phyloP scores from a whole-genome alignment of 1,139 yeast genomes.

The Yamadazyma taylorii region DNA sequence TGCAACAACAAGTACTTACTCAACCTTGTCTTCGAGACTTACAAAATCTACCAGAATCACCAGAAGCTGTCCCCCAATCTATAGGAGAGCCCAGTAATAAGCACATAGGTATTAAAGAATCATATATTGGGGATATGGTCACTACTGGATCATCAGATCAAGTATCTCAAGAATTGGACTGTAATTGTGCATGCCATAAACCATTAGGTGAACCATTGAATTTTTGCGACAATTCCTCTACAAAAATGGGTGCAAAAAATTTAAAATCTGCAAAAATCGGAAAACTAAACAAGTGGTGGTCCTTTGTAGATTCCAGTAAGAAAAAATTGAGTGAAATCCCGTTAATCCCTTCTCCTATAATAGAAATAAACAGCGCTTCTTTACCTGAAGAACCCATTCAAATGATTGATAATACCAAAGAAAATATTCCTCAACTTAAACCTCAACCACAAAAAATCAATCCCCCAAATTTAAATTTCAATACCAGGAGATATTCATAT shows the following conservation, averaged over 20 bases:
- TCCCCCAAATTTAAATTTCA: constrained; percentile 1
- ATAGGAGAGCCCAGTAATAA: too few relatives aligned
- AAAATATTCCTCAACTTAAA: background rate
- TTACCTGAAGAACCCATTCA: background rate
- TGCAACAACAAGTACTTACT: too few relatives aligned
- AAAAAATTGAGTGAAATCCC: constrained; percentile 6
- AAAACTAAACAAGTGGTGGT: background rate
- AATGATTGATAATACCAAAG: constrained; percentile 2
- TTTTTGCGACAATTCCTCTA: too few relatives aligned
- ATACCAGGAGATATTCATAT: constrained; percentile 6
- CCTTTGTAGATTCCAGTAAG: constrained; percentile 2
- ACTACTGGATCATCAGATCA: too few relatives aligned
- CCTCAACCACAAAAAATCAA: constrained; percentile 1
- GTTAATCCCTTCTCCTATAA: constrained; percentile 11
- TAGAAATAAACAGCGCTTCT: constrained; percentile 9
- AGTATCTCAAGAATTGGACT: background rate
- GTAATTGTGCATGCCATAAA: constrained; percentile 3
- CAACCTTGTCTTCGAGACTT: too few relatives aligned
- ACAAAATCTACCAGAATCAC: too few relatives aligned
- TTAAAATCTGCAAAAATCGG: constrained; percentile 1
- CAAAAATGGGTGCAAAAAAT: background rate
- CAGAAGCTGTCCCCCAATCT: too few relatives aligned
- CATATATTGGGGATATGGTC: too few relatives aligned
- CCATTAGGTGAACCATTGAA: too few relatives aligned
- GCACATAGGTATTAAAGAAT: too few relatives aligned